Evolutionary conservation across 495 filamentous ascomycete species (phyloP), one percentile per base, ranked within the genome.

Genomic region (Corynascus novoguineensis): DNA sequence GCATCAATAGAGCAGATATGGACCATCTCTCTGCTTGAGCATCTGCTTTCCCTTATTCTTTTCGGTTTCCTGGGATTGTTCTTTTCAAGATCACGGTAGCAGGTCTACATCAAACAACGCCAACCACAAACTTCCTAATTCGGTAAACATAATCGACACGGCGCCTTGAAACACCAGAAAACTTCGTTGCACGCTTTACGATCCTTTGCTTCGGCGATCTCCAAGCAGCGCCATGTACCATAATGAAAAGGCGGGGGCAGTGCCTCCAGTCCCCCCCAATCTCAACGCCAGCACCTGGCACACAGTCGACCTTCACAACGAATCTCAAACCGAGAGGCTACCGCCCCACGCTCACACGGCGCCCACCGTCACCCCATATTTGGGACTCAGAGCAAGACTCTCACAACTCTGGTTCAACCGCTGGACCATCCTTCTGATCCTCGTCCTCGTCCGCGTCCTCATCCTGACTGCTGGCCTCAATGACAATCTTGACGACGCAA

Each of bases 361-460:
- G 2, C 64, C 65, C 7, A 49, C 47, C 57, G 81, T 95, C 64
- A 98, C 90, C 47, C 95, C 93, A 28, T 97, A 97, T 66, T 86
- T 98, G 31, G 93, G 92, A 52, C 80, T 95, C 61, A 84, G 86
- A 60, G 87, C 93, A 57, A 83, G 91, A 57, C 79, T 97, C 40
- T 98, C 93, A 28, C 93, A 98, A 77, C 76, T 90, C 66, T 96
- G 91, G 90, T 86, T 97, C 77, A 97, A 97, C 78, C 80, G 87
- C 72, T 98, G 95, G 95, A 97, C 93, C 38, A 77, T 98, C 54
- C 80, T 98, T 42, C 76, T 98, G 10, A 67, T 95, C 40, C 81
- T 98, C 50, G 83, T 97, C 19, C 81, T 98, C 22, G 82, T 86
- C 58, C 83, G 93, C 45, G 78, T 90, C 55, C 72, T 98, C 47